Evolutionary conservation across 306 rosid genomes (phyloP), one percentile per base, ranked within the genome.

Genomic region (Pyrus bretschneideri): DNA sequence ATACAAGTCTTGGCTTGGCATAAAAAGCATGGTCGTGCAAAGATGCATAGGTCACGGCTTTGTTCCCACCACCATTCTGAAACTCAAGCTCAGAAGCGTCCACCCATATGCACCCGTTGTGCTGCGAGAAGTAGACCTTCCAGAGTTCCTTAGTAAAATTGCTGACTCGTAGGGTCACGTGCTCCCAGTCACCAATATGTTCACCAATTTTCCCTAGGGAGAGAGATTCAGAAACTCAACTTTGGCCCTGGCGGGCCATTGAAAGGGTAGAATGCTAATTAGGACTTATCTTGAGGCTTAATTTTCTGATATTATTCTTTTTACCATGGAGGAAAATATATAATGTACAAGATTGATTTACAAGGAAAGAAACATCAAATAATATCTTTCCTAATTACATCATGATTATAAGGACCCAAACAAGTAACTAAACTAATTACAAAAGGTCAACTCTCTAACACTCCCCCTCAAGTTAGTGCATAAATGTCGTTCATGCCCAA

Each of bases 171-270:
- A 93, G 77, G 38, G 98, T 93, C 64, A 91, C 72, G 74, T 93
- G 98, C 73, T 93, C 97, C 97, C 97, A 89, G 25, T 93, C 7
- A 2, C 97, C 95, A 0, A 89, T 79, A 29, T 93, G 98, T 65
- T 93, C 86, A 9, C 97, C 97, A 46, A 89, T 89, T 3, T 61
- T 80, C 67, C 88, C 85, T 44, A 90, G 15, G 38, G 6, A 35
- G 67, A 35, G 67, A 93, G 42, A 25, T 83, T 83, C 38, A 83
- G 5, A 31, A 73, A 5, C 12, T 75, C 86, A 4, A 87, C 88
- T 71, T 87, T 91, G 15, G 90, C 96, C 68, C 70, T 86, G 3
- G 88, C 86, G 3, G 88, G 0, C 97, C 98, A 72, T 93, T 91
- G 66, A 91, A 91, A 15, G 97, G 98, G 66, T 86, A 91, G 81